Conservation (phyloP, 2,329 filamentous ascomycete species). For the Chalara sp. region DNA sequence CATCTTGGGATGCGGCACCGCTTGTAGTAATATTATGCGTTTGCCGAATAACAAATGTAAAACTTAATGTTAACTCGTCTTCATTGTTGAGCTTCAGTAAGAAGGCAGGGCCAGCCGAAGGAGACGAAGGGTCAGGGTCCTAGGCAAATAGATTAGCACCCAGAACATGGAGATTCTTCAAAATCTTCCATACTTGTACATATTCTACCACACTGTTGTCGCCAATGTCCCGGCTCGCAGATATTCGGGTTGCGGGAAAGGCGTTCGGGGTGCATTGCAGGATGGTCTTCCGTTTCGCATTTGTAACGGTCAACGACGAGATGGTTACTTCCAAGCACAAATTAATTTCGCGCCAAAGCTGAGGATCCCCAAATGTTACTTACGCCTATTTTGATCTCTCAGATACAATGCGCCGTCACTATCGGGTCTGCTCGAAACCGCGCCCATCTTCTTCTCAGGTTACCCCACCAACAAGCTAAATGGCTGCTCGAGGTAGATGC, state of each 20-base stretch:
- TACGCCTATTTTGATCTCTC: slow-evolving; percentile 88
- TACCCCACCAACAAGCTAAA: background rate
- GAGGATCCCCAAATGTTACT: slow-evolving; percentile 28
- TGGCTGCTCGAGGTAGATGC: too few relatives aligned
- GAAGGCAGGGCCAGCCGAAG: slow-evolving; percentile 57
- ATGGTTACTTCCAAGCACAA: slow-evolving; percentile 62
- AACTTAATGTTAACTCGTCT: slow-evolving; percentile 88
- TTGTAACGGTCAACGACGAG: slow-evolving; percentile 75
- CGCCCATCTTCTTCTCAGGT: slow-evolving; percentile 68
- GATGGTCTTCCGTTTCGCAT: slow-evolving; percentile 68
- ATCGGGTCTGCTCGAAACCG: slow-evolving; percentile 81
- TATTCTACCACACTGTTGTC: slow-evolving; percentile 81
- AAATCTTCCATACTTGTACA: slow-evolving; percentile 61
- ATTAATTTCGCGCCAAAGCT: too few relatives aligned
- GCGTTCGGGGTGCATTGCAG: slow-evolving; percentile 77
- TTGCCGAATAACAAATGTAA: slow-evolving; percentile 75
- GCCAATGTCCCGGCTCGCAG: slow-evolving; percentile 62
- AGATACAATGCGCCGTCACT: slow-evolving; percentile 76
- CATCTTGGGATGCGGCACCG: slow-evolving; percentile 42
- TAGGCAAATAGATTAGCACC: slow-evolving; percentile 31
- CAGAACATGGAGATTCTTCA: slow-evolving; percentile 9
- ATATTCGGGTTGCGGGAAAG: slow-evolving; percentile 76
- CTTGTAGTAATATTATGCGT: slow-evolving; percentile 32
- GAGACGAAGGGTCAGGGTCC: slow-evolving; percentile 65
- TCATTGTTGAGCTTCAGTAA: slow-evolving; percentile 83